phyloP scores from a whole-genome alignment of 1,284 basidiomycete species.

The Cryptococcus amylolentus region DNA sequence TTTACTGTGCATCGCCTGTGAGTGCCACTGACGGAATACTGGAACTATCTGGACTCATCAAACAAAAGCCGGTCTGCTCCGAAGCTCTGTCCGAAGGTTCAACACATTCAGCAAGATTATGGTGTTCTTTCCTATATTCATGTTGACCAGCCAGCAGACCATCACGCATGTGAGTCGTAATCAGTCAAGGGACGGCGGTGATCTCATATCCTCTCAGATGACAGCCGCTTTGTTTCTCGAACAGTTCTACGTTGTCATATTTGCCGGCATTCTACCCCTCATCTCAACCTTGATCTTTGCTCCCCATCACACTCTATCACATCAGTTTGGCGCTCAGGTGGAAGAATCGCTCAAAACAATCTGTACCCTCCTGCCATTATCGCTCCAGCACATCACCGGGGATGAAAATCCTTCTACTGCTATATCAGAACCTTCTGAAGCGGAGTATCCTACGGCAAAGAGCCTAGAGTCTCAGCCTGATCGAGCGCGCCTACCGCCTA shows the following conservation, averaged over 20 bases:
- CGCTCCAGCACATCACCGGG: slow-evolving; percentile 28
- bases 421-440: slow-evolving; percentile 12
- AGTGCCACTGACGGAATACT: slow-evolving; percentile 2
- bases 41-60: neutral
- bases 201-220: slow-evolving; percentile 9
- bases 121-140: slow-evolving; percentile 47
- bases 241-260: slow-evolving; percentile 41
- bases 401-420: neutral
- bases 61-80: slow-evolving; percentile 36
- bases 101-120: slow-evolving; percentile 42
- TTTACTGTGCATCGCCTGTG: slow-evolving; percentile 35
- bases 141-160: slow-evolving; percentile 33
- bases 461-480: slow-evolving; percentile 21
- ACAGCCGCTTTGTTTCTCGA: slow-evolving; percentile 28
- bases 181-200: neutral
- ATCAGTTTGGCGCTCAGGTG: slow-evolving; percentile 25
- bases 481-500: neutral
- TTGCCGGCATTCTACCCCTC: slow-evolving; percentile 40
- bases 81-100: slow-evolving; percentile 37
- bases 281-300: slow-evolving; percentile 29
- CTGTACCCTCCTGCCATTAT: slow-evolving; percentile 31
- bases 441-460: slow-evolving; percentile 25
- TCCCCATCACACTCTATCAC: slow-evolving; percentile 25
- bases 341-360: slow-evolving; percentile 19
- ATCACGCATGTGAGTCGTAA: slow-evolving; percentile 27